Evolutionary conservation across 2,329 filamentous ascomycete genomes (phyloP).

Genomic region (Colletotrichum sp.): DNA sequence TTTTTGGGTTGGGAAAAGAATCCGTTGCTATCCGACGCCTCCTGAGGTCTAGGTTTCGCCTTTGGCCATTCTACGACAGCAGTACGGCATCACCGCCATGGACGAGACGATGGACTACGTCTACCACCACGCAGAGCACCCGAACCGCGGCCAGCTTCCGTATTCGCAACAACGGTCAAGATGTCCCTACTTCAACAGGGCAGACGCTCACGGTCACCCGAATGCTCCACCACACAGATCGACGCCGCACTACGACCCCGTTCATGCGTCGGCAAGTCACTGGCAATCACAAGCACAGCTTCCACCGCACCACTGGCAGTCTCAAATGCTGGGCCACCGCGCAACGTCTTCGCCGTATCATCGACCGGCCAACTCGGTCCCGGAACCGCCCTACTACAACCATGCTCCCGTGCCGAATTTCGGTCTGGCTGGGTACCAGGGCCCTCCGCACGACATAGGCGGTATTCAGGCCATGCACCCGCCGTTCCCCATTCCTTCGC

Average conservation of each 20-base stretch:
- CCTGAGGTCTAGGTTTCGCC: not conserved
- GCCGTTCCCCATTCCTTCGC: not conserved
- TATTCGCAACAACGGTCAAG: not conserved
- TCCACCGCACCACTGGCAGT: constrained; percentile 7
- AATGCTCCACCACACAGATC: not conserved
- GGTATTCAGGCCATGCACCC: not conserved
- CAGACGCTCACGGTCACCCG: not conserved
- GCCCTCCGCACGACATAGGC: not conserved
- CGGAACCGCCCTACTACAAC: constrained; percentile 1
- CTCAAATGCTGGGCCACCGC: not conserved
- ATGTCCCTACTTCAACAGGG: constrained; percentile 7
- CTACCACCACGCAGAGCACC: constrained; percentile 9
- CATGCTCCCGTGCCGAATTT: not conserved
- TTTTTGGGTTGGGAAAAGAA: not conserved
- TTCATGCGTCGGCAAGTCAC: constrained; percentile 28
- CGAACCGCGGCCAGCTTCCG: constrained; percentile 2
- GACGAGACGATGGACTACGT: constrained; percentile 19
- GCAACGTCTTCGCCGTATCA: not conserved
- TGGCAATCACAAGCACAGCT: constrained; percentile 24
- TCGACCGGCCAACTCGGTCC: not conserved
- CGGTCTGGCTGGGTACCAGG: not conserved
- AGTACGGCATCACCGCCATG: not conserved
- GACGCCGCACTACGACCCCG: constrained; percentile 29
- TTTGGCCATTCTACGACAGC: not conserved
- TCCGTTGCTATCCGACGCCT: not conserved